Evolutionary conservation across 2,329 filamentous ascomycete genomes (phyloP).

Genomic region (Fusarium udum): DNA sequence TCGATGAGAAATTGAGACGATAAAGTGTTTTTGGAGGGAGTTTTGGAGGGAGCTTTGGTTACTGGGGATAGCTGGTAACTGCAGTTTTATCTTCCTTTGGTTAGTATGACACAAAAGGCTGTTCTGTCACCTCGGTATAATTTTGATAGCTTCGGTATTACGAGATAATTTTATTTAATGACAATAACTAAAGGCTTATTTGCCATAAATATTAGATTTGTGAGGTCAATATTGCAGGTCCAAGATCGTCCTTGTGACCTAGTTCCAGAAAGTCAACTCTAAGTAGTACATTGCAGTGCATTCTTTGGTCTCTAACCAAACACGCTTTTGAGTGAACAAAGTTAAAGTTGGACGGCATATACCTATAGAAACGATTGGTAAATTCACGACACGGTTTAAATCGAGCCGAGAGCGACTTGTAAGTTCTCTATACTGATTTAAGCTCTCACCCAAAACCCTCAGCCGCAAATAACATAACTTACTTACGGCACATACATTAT

Average conservation of each 20-base stretch:
- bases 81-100: too few relatives aligned
- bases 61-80: accelerated
- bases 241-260: accelerated
- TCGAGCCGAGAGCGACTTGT: too few relatives aligned
- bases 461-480: not conserved
- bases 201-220: accelerated
- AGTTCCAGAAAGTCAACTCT: not conserved
- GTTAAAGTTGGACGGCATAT: not conserved
- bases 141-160: accelerated
- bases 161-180: accelerated
- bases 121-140: accelerated
- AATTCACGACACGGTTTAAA: not conserved
- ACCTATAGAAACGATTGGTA: accelerated
- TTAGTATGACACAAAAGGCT: not conserved
- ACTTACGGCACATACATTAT: not conserved
- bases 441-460: not conserved
- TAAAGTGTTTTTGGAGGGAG: accelerated
- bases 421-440: not conserved
- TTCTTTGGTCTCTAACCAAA: not conserved
- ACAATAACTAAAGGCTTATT: accelerated
- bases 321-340: not conserved
- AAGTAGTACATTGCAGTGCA: not conserved
- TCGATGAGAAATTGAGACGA: too few relatives aligned
- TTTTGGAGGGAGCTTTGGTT: accelerated
- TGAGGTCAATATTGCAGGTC: too few relatives aligned